These are phyloP conservation scores for Daedaleopsis nitida DNA, from an alignment of 768 basidiomycete species.

Conservation along the genomic window DNA sequence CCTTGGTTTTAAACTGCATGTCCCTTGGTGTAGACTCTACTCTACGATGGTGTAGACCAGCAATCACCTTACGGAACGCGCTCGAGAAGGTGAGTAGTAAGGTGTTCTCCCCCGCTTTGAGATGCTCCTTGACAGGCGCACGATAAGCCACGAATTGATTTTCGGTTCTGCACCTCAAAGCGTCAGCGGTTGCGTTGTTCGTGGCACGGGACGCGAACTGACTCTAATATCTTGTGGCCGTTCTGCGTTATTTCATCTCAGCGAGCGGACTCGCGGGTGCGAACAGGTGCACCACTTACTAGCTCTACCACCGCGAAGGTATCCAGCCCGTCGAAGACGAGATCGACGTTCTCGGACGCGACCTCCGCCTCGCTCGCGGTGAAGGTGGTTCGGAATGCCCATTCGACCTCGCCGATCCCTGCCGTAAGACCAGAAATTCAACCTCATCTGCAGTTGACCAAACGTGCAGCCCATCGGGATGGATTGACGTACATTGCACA, in stretches of 20 bases:
- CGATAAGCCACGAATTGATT: slow-evolving; percentile 87
- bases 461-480: too few relatives aligned
- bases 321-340: slow-evolving; percentile 91
- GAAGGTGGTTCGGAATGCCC: slow-evolving; percentile 80
- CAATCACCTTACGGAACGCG: slow-evolving; percentile 64
- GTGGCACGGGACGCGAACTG: slow-evolving; percentile 15
- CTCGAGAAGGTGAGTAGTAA: slow-evolving; percentile 73
- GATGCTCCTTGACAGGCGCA: slow-evolving; percentile 51
- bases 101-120: slow-evolving; percentile 63
- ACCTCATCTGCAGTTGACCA: too few relatives aligned
- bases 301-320: slow-evolving; percentile 79
- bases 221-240: slow-evolving; percentile 67
- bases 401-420: slow-evolving; percentile 91
- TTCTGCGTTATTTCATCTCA: slow-evolving; percentile 52
- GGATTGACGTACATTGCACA: slow-evolving; percentile 71
- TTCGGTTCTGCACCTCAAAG: slow-evolving; percentile 49
- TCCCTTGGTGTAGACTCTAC: too few relatives aligned
- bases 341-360: slow-evolving; percentile 53
- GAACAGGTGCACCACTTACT: slow-evolving; percentile 43
- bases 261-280: not conserved
- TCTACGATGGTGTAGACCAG: not conserved
- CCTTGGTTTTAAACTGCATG: too few relatives aligned
- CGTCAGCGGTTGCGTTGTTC: not conserved
- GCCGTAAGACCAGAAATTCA: not conserved
- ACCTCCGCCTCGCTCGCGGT: slow-evolving; percentile 50